Base-by-base conservation (phyloP, 2,329 filamentous ascomycete species). In the Polytolypa hystricis region DNA sequence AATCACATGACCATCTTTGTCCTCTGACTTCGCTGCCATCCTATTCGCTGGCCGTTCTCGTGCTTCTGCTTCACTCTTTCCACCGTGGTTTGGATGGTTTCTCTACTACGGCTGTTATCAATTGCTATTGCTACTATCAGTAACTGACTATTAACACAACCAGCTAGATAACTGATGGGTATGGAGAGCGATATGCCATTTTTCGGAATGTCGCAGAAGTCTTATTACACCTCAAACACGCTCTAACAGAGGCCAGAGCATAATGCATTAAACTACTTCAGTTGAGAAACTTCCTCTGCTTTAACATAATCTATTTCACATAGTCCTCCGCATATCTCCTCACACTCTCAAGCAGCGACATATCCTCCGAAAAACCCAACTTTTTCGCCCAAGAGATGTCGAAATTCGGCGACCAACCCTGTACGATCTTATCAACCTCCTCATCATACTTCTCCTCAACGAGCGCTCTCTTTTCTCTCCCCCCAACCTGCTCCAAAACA, bases 351-450 rank as follows among this genome's bases (percentile, higher is more conserved):
- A 54, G 40, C 44, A 65, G 57, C 0, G 61, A 46, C 34, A 62
- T 52, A 51, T 66, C 62, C 33, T 54, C 56, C 32, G 48, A 46
- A 42, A 66, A 65, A 4, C 62, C 61, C 48, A 81, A 51, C 6
- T 58, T 53, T 40, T 65, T 60, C 3, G 77, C 77, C 42, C 69
- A 66, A 1, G 57, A 52, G 5, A 59, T 69, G 47, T 77, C 71
- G 47, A 77, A 70, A 38, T 69, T 66, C 41, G 68, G 65, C 8
- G 72, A 68, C 75, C 75, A 79, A 41, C 71, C 73, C 44, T 72
- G 64, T 52, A 79, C 55, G 40, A 79, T 74, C 44, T 62, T 60
- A 55, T 76, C 73, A 40, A 72, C 58, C 16, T 58, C 67, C 19
- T 64, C 63, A 46, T 74, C 67, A 40, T 64, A 67, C 54, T 69